A percentile compares a stretch with the other conserved stretches of the same genome.
These are phyloP conservation scores for Babjeviella inositovora DNA, from an alignment of 805 yeast species.

Conservation along the genomic window DNA sequence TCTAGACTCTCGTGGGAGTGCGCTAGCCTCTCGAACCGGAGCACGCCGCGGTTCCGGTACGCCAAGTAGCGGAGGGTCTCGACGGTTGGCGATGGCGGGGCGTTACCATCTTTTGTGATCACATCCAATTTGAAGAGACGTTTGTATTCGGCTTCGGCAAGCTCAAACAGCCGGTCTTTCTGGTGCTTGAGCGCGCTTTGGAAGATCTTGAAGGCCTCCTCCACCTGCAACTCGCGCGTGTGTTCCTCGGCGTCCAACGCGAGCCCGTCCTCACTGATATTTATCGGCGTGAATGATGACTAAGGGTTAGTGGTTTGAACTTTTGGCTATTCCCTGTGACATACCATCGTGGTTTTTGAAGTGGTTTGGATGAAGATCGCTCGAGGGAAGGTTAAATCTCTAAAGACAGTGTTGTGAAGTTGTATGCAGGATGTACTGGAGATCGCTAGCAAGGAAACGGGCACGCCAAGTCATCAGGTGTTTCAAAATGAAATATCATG, in stretches of 20 bases:
- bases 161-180: slow-evolving; percentile 23
- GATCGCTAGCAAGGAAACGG: too few species aligned
- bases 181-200: slow-evolving; percentile 57
- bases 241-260: slow-evolving; percentile 69
- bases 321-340: too few species aligned
- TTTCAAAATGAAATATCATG: too few species aligned
- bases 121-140: slow-evolving; percentile 57
- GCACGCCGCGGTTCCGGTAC: slow-evolving; percentile 68
- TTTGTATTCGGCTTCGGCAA: slow-evolving; percentile 40
- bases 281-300: slow-evolving; percentile 71
- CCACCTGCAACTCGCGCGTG: slow-evolving; percentile 80
- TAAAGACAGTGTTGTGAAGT: too few species aligned
- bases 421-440: too few species aligned
- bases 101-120: slow-evolving; percentile 22
- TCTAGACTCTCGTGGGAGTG: not conserved
- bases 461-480: too few species aligned
- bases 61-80: slow-evolving; percentile 63
- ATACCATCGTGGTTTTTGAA: too few species aligned
- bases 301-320: too few species aligned
- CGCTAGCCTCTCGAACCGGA: slow-evolving; percentile 30
- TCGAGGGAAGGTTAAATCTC: too few species aligned
- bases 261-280: slow-evolving; percentile 57
- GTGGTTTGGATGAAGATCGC: too few species aligned
- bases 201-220: slow-evolving; percentile 66
- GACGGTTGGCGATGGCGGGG: slow-evolving; percentile 47